Base-by-base conservation (phyloP, 2,329 filamentous ascomycete species). In the Ophiocordyceps robertsii region DNA sequence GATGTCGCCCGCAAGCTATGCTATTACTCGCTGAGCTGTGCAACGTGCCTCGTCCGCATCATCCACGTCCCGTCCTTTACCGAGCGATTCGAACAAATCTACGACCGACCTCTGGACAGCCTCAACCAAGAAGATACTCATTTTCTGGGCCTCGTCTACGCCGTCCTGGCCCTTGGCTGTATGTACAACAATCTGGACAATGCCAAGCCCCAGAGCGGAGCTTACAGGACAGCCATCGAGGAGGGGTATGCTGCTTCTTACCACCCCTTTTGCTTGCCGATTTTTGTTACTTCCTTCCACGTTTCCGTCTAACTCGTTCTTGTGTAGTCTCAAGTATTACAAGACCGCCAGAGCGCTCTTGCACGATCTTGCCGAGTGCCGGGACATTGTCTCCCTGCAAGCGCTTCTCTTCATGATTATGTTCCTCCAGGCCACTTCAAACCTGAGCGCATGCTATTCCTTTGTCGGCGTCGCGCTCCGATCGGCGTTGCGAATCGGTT, bases 31-130 rank as follows among this genome's bases (percentile, higher is more conserved):
- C 57, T 80, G 13, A 70, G 69, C 50, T 74, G 70, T 45, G 75
- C 72, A 9, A 78, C 73, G 2, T 74, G 72, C 45, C 61, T 80
- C 1, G 60, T 77, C 19, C 77, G 84, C 32, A 80, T 90, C 43
- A 75, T 94, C 6, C 88, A 95, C 55, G 69, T 84, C 40, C 89
- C 89, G 0, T 77, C 77, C 0, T 95, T 95, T 57, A 87, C 83
- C 62, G 72, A 75, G 45, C 79, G 77, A 53, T 73, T 95, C 47
- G 80, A 95, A 50, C 73, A 73, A 43, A 71, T 95, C 33, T 95
- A 94, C 60, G 76, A 82, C 49, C 77, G 69, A 19, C 69, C 82
- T 1, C 67, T 73, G 10, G 75, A 83, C 19, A 71, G 69, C 41
- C 77, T 77, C 50, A 72, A 70, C 7, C 73, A 75, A 42, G 75